These are phyloP conservation scores for Houttuynia cordata DNA, from an alignment of 164 flowering plant genomes.

Conservation along the genomic window DNA sequence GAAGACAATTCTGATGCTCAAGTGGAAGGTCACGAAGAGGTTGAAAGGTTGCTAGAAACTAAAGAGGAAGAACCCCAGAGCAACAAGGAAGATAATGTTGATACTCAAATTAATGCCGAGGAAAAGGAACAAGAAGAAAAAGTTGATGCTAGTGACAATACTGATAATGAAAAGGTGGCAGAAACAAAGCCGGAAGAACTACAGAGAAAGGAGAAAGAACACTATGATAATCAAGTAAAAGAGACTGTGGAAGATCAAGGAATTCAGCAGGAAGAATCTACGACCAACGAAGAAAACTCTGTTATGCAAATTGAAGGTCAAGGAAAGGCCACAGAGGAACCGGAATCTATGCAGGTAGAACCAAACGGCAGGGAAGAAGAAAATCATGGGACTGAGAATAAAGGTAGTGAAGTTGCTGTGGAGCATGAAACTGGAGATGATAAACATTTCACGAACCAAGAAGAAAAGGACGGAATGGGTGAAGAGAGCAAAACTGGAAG, in stretches of 20 bases:
- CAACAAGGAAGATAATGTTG: conserved; percentile 1
- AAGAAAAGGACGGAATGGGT: background rate
- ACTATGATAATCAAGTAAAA: background rate
- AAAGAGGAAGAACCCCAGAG: background rate
- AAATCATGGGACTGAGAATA: background rate
- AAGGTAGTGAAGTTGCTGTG: background rate
- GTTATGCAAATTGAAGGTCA: background rate
- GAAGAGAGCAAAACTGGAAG: background rate
- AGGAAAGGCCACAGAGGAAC: background rate
- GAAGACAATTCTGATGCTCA: background rate
- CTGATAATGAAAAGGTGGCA: background rate
- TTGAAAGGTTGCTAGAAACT: background rate
- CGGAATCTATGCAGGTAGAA: background rate
- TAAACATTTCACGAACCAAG: background rate
- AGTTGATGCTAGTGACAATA: background rate
- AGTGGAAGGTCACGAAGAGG: background rate
- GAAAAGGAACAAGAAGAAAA: background rate
- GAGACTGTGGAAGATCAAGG: background rate
- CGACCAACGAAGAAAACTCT: background rate
- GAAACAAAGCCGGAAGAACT: background rate
- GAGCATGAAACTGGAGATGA: background rate
- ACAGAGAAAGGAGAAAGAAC: background rate
- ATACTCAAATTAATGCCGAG: background rate
- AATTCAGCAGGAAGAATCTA: background rate
- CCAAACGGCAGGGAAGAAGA: background rate